Base-by-base conservation (phyloP, 371 early-diverging fungal species). In the Mortierella sp. region DNA sequence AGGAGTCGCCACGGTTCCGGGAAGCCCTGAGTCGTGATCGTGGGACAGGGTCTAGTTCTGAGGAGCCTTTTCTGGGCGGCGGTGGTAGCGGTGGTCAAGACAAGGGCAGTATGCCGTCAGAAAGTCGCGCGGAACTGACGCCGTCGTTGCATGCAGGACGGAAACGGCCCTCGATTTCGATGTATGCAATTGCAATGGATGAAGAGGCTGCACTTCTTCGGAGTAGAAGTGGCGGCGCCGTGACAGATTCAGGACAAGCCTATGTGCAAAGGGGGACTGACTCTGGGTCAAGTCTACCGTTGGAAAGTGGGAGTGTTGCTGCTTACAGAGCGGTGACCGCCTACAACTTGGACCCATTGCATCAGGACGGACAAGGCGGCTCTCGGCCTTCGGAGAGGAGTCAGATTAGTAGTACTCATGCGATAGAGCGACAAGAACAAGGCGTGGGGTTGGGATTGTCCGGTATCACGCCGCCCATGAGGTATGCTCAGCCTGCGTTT, bases 131-230 rank as follows among this genome's bases (percentile, higher is more conserved):
- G 3, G 68, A 70, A 7, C 14, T 43, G 11, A 43, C 49, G 16
- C 41, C 58, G 16, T 12, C 44, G 24, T 18, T 24, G 24, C 5
- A 55, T 8, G 75, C 75, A 29, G 78, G 75, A 12, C 82, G 75
- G 16, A 82, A 82, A 32, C 32, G 82, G 29, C 82, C 82, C 5
- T 82, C 82, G 16, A 38, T 75, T 0, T 82, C 82, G n/a, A 82
- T 82, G 82, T 82, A 82, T 46, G 65, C 68, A 11, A 18, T 27
- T 24, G 60, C 12, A 18, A 72, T 72, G 38, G 21, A 60, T 24
- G 80, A 71, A 12, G 55, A 75, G 18, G 70, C 3, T n/a, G 58
- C n/a, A 27, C 63, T 18, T 49, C 32, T 18, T 49, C 21, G 51
- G 7, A 27, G 29, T 24, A 43, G 48, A 7, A 14, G 58, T 21